These are phyloP conservation scores for Barbarea vulgaris DNA, from an alignment of 345 rosid genomes.

Conservation along the genomic window DNA sequence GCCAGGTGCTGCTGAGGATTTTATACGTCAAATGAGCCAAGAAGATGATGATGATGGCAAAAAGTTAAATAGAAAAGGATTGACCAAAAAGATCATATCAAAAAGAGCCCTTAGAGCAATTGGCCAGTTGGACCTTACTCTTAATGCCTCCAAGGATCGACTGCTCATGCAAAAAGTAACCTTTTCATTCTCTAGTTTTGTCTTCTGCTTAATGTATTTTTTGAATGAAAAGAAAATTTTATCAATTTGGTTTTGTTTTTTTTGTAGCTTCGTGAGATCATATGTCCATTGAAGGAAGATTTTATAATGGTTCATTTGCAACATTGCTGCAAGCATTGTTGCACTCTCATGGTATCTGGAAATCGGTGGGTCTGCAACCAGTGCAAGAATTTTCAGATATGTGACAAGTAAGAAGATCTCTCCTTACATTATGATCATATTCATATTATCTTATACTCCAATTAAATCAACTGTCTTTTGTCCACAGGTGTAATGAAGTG, in stretches of 20 bases:
- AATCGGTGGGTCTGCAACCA: conserved; percentile 80
- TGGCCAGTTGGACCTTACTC: conserved; percentile 84
- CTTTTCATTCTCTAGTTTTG: not conserved
- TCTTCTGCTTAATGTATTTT: not conserved
- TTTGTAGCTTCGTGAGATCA: conserved; percentile 90
- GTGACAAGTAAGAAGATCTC: conserved; percentile 69
- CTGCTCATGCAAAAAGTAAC: conserved; percentile 86
- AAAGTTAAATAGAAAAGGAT: conserved; percentile 69
- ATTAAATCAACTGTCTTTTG: not conserved
- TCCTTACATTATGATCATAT: not conserved
- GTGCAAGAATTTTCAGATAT: conserved; percentile 87
- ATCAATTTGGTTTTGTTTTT: not conserved
- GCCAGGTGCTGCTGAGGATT: conserved; percentile 96
- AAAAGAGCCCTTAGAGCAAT: conserved; percentile 86
- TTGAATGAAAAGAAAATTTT: not conserved
- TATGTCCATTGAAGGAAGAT: conserved; percentile 91
- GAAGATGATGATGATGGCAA: conserved; percentile 82
- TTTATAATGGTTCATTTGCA: conserved; percentile 98
- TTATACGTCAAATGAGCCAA: conserved; percentile 74
- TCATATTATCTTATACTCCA: not conserved
- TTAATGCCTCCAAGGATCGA: conserved; percentile 85
- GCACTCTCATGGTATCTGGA: conserved; percentile 80
- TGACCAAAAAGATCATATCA: conserved; percentile 73
- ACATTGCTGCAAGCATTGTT: conserved; percentile 83
- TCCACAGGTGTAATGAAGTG: conserved; percentile 65